Evolutionary conservation across 208 protist species (phyloP).

Genomic region (Trypanosoma conorhini): DNA sequence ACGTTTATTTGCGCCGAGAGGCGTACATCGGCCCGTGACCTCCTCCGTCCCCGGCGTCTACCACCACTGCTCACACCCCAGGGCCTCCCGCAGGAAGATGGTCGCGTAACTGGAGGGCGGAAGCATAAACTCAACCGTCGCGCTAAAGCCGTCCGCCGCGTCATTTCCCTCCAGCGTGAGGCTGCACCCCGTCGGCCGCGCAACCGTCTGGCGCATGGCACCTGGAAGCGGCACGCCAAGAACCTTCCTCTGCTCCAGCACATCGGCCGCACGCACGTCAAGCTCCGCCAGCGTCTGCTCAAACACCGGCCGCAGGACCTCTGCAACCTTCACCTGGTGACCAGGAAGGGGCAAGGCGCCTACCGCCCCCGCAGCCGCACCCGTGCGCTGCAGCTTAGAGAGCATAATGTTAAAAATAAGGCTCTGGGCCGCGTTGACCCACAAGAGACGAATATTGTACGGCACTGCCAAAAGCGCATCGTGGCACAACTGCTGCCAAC

Average conservation of each 20-base stretch:
- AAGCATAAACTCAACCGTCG: slow-evolving; percentile 50
- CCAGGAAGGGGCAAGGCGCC: slow-evolving; percentile 16
- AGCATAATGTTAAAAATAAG: slow-evolving; percentile 75
- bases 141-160: slow-evolving; percentile 12
- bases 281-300: slow-evolving; percentile 20
- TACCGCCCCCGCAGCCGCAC: background rate
- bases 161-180: background rate
- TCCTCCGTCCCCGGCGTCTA: slow-evolving; percentile 11
- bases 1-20: background rate
- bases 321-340: slow-evolving; percentile 12
- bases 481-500: slow-evolving; percentile 67
- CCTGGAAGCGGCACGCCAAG: slow-evolving; percentile 69
- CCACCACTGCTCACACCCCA: slow-evolving; percentile 69
- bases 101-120: slow-evolving; percentile 87
- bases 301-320: slow-evolving; percentile 1
- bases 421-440: slow-evolving; percentile 82
- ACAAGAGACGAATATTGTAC: slow-evolving; percentile 62
- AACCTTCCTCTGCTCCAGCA: slow-evolving; percentile 50
- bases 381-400: slow-evolving; percentile 28
- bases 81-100: slow-evolving; percentile 72
- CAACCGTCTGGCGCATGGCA: slow-evolving; percentile 52
- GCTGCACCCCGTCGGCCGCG: slow-evolving; percentile 21
- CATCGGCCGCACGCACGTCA: slow-evolving; percentile 9
- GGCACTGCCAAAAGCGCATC: slow-evolving; percentile 59
- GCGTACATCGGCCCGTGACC: background rate